phyloP scores from a whole-genome alignment of 1,139 yeast species.

The Zygosaccharomyces pseudobailii region DNA sequence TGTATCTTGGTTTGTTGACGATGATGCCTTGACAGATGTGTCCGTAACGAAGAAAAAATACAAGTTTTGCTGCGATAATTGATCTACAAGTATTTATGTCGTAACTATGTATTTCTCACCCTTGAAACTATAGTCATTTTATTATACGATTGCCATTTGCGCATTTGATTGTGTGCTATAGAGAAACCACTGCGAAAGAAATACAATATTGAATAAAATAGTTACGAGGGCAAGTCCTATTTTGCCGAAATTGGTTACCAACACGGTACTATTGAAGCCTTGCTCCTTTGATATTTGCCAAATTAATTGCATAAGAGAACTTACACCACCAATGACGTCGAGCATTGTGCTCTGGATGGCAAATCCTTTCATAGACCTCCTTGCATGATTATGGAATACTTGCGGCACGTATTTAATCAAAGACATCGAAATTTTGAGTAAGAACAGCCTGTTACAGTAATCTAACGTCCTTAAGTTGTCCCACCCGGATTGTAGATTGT shows the following conservation, averaged over 20 bases:
- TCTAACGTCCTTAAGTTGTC: slow-evolving; percentile 22
- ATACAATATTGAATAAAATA: slow-evolving; percentile 27
- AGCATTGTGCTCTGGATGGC: slow-evolving; percentile 47
- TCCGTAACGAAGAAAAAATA: slow-evolving; percentile 35
- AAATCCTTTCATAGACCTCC: slow-evolving; percentile 55
- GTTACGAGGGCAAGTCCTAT: slow-evolving; percentile 33
- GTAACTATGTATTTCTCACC: neutral
- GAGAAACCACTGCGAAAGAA: slow-evolving; percentile 28
- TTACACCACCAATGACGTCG: slow-evolving; percentile 52
- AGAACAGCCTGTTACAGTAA: slow-evolving; percentile 28
- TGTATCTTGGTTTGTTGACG: slow-evolving; percentile 97
- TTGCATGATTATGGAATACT: slow-evolving; percentile 46
- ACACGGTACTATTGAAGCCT: slow-evolving; percentile 20
- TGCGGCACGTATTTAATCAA: slow-evolving; percentile 61
- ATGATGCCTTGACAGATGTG: slow-evolving; percentile 79
- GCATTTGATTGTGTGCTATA: slow-evolving; percentile 11
- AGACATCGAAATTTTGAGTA: slow-evolving; percentile 50
- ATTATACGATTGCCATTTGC: neutral
- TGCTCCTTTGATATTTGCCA: slow-evolving; percentile 26
- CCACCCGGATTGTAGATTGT: slow-evolving; percentile 19
- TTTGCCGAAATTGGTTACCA: slow-evolving; percentile 33
- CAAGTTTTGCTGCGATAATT: slow-evolving; percentile 20
- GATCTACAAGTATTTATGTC: neutral
- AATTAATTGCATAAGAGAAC: slow-evolving; percentile 45
- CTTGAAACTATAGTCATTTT: slow-evolving; percentile 3